A percentile compares a stretch with the other conserved stretches of the same genome.
phyloP scores from a whole-genome alignment of 2,329 filamentous ascomycete species.

The Talaromyces amestolkiae region DNA sequence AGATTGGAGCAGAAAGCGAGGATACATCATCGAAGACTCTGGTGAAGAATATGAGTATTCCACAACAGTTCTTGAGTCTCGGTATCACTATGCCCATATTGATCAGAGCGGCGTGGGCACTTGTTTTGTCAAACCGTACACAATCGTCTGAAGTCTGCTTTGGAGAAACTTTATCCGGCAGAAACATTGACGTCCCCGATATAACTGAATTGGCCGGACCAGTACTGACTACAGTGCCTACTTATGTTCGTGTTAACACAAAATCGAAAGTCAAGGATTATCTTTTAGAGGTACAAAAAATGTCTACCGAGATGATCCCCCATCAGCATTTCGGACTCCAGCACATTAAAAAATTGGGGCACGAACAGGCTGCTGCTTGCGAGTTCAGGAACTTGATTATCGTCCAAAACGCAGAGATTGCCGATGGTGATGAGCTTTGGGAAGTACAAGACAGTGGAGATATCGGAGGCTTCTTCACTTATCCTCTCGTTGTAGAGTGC shows the following conservation, averaged over 20 bases:
- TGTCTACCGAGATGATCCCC: slow-evolving; percentile 58
- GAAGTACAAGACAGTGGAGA: slow-evolving; percentile 49
- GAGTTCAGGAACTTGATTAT: slow-evolving; percentile 50
- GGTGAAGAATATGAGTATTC: slow-evolving; percentile 26
- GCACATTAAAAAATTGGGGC: slow-evolving; percentile 54
- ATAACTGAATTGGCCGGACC: slow-evolving; percentile 43
- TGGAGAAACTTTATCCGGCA: slow-evolving; percentile 54
- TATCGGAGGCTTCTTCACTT: slow-evolving; percentile 57
- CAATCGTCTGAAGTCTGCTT: slow-evolving; percentile 48
- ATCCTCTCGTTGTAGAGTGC: slow-evolving; percentile 65
- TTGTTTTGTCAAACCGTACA: slow-evolving; percentile 22
- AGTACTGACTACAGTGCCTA: slow-evolving; percentile 23
- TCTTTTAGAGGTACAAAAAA: slow-evolving; percentile 56
- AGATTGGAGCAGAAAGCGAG: slow-evolving; percentile 25
- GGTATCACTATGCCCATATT: slow-evolving; percentile 49
- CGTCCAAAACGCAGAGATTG: slow-evolving; percentile 36
- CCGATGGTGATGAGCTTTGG: slow-evolving; percentile 31
- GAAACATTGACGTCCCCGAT: slow-evolving; percentile 51
- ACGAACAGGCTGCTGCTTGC: slow-evolving; percentile 45
- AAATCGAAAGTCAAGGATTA: slow-evolving; percentile 47
- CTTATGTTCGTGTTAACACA: slow-evolving; percentile 41
- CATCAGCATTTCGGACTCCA: slow-evolving; percentile 63
- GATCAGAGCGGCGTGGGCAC: slow-evolving; percentile 44
- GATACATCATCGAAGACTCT: slow-evolving; percentile 22
- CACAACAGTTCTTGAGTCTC: slow-evolving; percentile 22